A percentile compares a stretch with the other conserved stretches of the same genome.
phyloP scores from a whole-genome alignment of 208 protist species.

The Leishmania gerbilli region DNA sequence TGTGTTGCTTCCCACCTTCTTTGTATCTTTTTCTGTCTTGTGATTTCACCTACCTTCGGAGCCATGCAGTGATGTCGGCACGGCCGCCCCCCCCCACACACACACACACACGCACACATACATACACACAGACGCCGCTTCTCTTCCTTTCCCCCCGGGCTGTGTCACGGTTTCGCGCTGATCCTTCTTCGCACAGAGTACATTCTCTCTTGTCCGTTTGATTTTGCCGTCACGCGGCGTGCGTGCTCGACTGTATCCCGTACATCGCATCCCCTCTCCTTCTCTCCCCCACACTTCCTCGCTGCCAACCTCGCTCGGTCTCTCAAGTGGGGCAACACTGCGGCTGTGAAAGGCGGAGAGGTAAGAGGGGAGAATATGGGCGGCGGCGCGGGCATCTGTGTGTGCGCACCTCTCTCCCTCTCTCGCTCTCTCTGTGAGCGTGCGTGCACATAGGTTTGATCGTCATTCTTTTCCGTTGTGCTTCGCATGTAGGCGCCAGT shows the following conservation, averaged over 20 bases:
- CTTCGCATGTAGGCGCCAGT: neutral
- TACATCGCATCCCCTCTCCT: neutral
- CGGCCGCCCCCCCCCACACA: neutral
- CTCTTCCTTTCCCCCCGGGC: too few species aligned
- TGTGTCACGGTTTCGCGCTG: too few species aligned
- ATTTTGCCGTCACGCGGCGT: neutral
- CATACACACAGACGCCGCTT: neutral
- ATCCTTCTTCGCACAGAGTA: too few species aligned
- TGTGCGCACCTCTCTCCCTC: neutral
- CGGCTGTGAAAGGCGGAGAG: neutral
- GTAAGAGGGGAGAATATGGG: neutral
- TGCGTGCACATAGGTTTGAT: neutral
- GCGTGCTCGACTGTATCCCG: too few species aligned
- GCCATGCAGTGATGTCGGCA: neutral
- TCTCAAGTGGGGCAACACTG: neutral
- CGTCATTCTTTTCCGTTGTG: neutral
- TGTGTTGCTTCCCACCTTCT: neutral
- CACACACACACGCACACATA: neutral
- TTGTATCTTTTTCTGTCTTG: neutral
- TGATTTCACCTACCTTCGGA: neutral
- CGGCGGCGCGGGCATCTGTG: neutral
- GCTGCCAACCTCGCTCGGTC: neutral
- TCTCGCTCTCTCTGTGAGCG: neutral
- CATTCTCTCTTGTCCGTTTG: too few species aligned
- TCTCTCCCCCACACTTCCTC: neutral